Evolutionary conservation across 352 stramenopile genomes (phyloP), one percentile per base, ranked within the genome.

Genomic region (Pilasporangium apinafurcum): DNA sequence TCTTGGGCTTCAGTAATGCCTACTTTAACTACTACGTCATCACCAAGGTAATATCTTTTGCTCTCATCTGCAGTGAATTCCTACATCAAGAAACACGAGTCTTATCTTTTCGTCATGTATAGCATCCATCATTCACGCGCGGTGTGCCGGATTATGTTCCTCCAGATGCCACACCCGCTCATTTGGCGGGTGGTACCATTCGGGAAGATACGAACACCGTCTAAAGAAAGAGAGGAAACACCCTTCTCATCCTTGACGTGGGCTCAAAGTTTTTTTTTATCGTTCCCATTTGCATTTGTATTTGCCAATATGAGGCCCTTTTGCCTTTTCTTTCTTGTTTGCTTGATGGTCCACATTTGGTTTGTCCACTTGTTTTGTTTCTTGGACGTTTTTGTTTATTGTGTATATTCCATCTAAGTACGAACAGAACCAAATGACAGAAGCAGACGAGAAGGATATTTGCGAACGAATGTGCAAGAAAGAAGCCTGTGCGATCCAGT

Each of bases 11-110:
- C 37, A 48, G 68, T 35, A 92, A 95, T 48, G 79, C 78, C n/a
- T 91, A 91, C 62, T 92, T 94, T 51, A 94, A 93, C 63, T 93
- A 83, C 60, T 93, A 83, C 55, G 81, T 91, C 49, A 93, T 93
- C 67, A 91, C 67, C 56, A 91, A 90, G 66, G 35, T 44, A 38
- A 16, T 18, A 37, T 8, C 9, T 32, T 27, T 22, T 18, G 9
- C 20, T 20, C 17, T 2, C 37, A 9, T 17, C 35, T 13, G 34
- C 20, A 34, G 2, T 16, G 13, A 5, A 14, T 27, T 16, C 28
- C 0, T 46, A 32, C 28, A n/a, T 28, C 2, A 17, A 5, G 3
- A 13, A 7, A 22, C 8, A 43, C 3, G 37, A 35, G 14, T n/a
- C 28, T 50, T 16, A 33, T 37, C 14, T 24, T 3, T 9, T 12